phyloP scores from a whole-genome alignment of 495 filamentous ascomycete species.

The Lichina pygmaea region DNA sequence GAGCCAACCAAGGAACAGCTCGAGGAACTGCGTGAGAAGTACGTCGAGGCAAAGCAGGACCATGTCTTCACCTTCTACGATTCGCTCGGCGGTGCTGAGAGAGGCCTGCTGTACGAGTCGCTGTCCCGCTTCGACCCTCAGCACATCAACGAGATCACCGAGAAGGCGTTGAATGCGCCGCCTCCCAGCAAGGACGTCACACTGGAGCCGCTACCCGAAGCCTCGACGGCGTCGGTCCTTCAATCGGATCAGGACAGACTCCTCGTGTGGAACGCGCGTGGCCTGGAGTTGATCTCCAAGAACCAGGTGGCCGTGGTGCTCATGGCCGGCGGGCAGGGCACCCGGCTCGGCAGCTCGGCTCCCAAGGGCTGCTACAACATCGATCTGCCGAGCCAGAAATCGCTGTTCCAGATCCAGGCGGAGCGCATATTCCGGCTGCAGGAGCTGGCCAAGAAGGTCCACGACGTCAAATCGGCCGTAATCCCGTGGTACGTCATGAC shows the following conservation, averaged over 20 bases:
- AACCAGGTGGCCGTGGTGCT: slow-evolving; percentile 89
- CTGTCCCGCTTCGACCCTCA: slow-evolving; percentile 52
- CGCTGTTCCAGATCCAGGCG: slow-evolving; percentile 89
- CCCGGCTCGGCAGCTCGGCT: slow-evolving; percentile 73
- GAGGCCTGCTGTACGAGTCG: slow-evolving; percentile 57
- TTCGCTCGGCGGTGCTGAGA: slow-evolving; percentile 39
- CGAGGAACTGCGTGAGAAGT: slow-evolving; percentile 48
- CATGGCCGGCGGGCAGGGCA: slow-evolving; percentile 94
- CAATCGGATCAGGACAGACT: slow-evolving; percentile 65
- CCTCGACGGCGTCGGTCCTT: slow-evolving; percentile 68
- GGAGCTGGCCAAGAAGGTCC: slow-evolving; percentile 44
- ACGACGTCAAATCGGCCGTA: slow-evolving; percentile 24
- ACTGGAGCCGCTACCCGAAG: slow-evolving; percentile 69
- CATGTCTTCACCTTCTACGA: slow-evolving; percentile 89
- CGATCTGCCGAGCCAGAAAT: slow-evolving; percentile 71
- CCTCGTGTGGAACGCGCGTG: slow-evolving; percentile 60
- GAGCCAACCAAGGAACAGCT: slow-evolving; percentile 50
- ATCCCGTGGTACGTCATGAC: slow-evolving; percentile 99
- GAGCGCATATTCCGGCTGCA: slow-evolving; percentile 83
- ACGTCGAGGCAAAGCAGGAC: slow-evolving; percentile 51
- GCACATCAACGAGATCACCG: slow-evolving; percentile 59
- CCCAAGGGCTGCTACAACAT: slow-evolving; percentile 97
- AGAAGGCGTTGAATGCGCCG: slow-evolving; percentile 57
- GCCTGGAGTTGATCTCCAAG: slow-evolving; percentile 57
- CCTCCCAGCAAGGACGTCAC: slow-evolving; percentile 15